Conservation (phyloP, 441 rosid genomes). For the Aquilaria agallochum region DNA sequence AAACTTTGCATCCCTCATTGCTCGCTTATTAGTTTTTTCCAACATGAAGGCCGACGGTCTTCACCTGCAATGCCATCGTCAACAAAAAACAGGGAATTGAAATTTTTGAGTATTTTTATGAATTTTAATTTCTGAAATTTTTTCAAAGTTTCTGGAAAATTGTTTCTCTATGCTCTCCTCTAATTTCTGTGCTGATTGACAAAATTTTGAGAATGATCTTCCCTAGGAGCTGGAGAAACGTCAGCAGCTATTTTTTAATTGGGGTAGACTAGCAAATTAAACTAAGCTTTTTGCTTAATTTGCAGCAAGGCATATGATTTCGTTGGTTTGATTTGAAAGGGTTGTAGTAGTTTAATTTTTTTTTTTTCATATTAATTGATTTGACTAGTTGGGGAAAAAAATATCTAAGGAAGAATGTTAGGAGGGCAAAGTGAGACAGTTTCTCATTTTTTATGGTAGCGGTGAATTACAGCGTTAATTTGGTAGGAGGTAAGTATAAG, state of each 20-base stretch:
- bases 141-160: constrained; percentile 13
- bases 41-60: constrained; percentile 73
- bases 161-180: constrained; percentile 6
- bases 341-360: too few relatives aligned
- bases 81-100: too few relatives aligned
- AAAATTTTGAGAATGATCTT: constrained; percentile 9
- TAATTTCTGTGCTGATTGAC: constrained; percentile 9
- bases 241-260: constrained; percentile 1
- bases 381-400: too few relatives aligned
- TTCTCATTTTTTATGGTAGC: too few relatives aligned
- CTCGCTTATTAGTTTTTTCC: constrained; percentile 72
- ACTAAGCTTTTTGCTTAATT: too few relatives aligned
- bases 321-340: too few relatives aligned
- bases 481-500: too few relatives aligned
- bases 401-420: too few relatives aligned
- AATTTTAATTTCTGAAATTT: constrained; percentile 21
- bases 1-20: constrained; percentile 75
- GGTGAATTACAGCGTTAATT: too few relatives aligned
- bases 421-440: too few relatives aligned
- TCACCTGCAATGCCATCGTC: constrained; percentile 91
- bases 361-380: too few relatives aligned
- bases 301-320: too few relatives aligned
- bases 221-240: background rate
- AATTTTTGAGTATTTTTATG: constrained; percentile 4
- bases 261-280: constrained; percentile 13